phyloP scores from a whole-genome alignment of 768 basidiomycete species.

The Naganishia kalamii region DNA sequence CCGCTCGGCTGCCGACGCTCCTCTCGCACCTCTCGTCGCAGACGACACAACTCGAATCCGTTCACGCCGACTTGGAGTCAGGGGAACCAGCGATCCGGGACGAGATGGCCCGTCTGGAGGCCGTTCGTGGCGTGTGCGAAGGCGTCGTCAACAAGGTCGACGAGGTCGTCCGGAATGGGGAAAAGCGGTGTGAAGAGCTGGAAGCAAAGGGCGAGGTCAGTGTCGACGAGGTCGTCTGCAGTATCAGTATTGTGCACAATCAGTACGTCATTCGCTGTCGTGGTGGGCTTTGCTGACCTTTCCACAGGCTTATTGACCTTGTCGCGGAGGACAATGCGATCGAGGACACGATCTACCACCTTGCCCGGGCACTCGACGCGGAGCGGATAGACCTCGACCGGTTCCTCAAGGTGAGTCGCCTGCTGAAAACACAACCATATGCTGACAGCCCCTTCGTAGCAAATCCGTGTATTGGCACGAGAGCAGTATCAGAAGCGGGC shows the following conservation, averaged over 20 bases:
- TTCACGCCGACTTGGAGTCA: conserved; percentile 74
- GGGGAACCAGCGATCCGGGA: conserved; percentile 92
- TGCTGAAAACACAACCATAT: neutral
- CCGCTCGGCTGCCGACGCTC: conserved; percentile 65
- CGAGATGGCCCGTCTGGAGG: conserved; percentile 89
- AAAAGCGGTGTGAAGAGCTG: conserved; percentile 69
- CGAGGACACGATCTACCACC: conserved; percentile 95
- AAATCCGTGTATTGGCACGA: conserved; percentile 77
- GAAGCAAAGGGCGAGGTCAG: conserved; percentile 79
- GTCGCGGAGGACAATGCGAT: conserved; percentile 99
- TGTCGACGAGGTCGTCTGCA: conserved; percentile 93
- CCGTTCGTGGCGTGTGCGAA: conserved; percentile 83
- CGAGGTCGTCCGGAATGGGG: conserved; percentile 60
- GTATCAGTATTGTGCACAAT: conserved; percentile 90
- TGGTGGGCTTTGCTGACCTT: neutral
- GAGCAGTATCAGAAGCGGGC: conserved; percentile 98
- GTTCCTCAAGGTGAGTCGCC: conserved; percentile 68
- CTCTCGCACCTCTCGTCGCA: conserved; percentile 50
- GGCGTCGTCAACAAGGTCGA: conserved; percentile 65
- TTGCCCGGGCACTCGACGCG: conserved; percentile 80
- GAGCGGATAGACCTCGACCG: conserved; percentile 83
- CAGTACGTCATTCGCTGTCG: conserved; percentile 58
- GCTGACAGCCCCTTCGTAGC: conserved; percentile 27
- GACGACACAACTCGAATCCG: conserved; percentile 61
- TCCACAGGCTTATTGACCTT: conserved; percentile 75